Percentiles rank a stretch among this genome's conserved stretches.
Conservation (phyloP, 371 early-diverging fungal genomes). For the Parasitella parasitica region DNA sequence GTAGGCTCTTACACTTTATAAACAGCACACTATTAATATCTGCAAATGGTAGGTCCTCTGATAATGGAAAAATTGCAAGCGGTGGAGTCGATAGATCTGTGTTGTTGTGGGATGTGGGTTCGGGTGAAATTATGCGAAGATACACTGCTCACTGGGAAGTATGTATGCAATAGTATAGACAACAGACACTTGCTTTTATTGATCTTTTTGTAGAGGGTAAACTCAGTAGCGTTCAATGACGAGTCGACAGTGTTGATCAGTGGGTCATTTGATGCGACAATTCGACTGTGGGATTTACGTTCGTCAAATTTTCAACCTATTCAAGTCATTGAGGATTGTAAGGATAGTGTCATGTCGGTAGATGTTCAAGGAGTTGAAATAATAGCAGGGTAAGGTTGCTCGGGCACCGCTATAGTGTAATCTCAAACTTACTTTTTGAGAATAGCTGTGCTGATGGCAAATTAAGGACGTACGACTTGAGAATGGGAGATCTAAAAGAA, state of each 20-base stretch:
- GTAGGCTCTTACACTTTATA: slow-evolving; percentile 28
- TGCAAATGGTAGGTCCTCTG: slow-evolving; percentile 48
- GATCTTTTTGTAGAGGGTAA: slow-evolving; percentile 58
- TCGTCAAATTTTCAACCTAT: slow-evolving; percentile 72
- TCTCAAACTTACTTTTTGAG: neutral
- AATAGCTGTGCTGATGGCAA: slow-evolving; percentile 80
- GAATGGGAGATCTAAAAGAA: slow-evolving; percentile 67
- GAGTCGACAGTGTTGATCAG: slow-evolving; percentile 81
- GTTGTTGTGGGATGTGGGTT: slow-evolving; percentile 84
- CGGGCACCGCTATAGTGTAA: too few species aligned
- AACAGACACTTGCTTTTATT: neutral
- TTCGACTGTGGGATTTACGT: slow-evolving; percentile 87
- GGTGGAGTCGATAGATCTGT: slow-evolving; percentile 83
- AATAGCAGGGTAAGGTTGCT: slow-evolving; percentile 60
- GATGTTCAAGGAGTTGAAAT: slow-evolving; percentile 71
- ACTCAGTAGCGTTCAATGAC: slow-evolving; percentile 78
- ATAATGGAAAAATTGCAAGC: slow-evolving; percentile 80
- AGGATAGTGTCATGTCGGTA: slow-evolving; percentile 85
- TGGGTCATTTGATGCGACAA: slow-evolving; percentile 89
- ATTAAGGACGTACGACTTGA: slow-evolving; percentile 82
- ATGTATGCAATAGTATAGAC: neutral
- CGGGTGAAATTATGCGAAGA: slow-evolving; percentile 69
- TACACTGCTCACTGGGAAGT: slow-evolving; percentile 84
- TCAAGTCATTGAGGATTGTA: slow-evolving; percentile 84
- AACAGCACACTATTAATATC: too few species aligned